Conservation (phyloP, 331 rosid species). For the Malus hybrid region DNA sequence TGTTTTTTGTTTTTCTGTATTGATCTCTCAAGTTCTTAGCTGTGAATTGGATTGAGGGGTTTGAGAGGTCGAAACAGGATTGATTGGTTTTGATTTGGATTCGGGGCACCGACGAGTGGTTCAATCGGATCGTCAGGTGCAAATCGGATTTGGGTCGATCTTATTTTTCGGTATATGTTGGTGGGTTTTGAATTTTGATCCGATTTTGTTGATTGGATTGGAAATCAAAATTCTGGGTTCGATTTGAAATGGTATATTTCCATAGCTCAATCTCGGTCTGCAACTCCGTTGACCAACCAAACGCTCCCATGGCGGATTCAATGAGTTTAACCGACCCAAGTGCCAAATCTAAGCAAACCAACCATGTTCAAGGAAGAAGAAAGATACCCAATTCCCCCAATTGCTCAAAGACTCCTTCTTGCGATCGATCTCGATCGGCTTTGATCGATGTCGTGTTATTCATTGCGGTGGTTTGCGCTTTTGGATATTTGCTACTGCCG, state of each 20-base stretch:
- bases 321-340: constrained; percentile 36
- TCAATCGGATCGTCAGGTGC: constrained; percentile 20
- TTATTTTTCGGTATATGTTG: constrained; percentile 17
- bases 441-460: constrained; percentile 60
- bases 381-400: constrained; percentile 36
- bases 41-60: constrained; percentile 4
- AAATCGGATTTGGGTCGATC: constrained; percentile 30
- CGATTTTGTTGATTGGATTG: constrained; percentile 16
- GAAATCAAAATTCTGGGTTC: constrained; percentile 17
- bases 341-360: constrained; percentile 44
- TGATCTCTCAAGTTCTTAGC: background rate
- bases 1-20: background rate
- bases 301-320: constrained; percentile 48
- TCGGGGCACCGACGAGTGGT: constrained; percentile 17
- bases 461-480: constrained; percentile 57
- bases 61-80: background rate
- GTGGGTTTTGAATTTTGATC: constrained; percentile 34
- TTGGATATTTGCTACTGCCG: constrained; percentile 60
- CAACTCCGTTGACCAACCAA: constrained; percentile 72
- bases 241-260: constrained; percentile 86
- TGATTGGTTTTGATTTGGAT: background rate
- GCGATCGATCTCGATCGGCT: constrained; percentile 77
- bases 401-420: constrained; percentile 46
- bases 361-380: constrained; percentile 26
- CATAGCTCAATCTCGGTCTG: constrained; percentile 88